Percentiles rank a stretch among this genome's conserved stretches.
Conservation (phyloP, 1,139 yeast species). For the Candida dubliniensis region DNA sequence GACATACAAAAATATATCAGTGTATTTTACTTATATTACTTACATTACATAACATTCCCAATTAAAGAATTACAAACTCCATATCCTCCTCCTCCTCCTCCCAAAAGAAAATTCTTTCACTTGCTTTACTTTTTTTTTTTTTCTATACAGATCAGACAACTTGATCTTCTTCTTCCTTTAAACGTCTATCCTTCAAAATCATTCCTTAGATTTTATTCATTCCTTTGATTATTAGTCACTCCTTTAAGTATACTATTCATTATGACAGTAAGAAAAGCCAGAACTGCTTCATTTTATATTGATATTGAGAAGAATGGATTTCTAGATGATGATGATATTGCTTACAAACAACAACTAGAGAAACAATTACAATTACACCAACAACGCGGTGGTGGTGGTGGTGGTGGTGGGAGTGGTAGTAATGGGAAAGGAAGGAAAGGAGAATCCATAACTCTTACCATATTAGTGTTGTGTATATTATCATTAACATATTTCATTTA, state of each 20-base stretch:
- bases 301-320: constrained; percentile 17
- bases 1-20: no score
- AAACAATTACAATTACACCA: neutral
- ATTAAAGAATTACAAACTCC: no score
- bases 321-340: constrained; percentile 2
- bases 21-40: no score
- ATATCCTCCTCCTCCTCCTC: no score
- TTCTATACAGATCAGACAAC: no score
- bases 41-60: no score
- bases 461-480: neutral
- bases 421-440: neutral
- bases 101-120: no score
- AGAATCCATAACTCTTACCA: neutral
- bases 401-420: neutral
- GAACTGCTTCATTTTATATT: constrained; percentile 17
- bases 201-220: neutral
- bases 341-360: constrained; percentile 1
- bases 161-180: no score
- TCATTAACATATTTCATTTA: neutral
- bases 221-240: neutral
- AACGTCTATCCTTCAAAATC: neutral
- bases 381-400: constrained; percentile 1
- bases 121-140: no score
- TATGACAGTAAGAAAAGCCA: constrained; percentile 10
- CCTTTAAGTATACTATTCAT: no score